Evolutionary conservation across 1,284 basidiomycete genomes (phyloP).

Genomic region (Xerocomus cyaneibrunnescens): DNA sequence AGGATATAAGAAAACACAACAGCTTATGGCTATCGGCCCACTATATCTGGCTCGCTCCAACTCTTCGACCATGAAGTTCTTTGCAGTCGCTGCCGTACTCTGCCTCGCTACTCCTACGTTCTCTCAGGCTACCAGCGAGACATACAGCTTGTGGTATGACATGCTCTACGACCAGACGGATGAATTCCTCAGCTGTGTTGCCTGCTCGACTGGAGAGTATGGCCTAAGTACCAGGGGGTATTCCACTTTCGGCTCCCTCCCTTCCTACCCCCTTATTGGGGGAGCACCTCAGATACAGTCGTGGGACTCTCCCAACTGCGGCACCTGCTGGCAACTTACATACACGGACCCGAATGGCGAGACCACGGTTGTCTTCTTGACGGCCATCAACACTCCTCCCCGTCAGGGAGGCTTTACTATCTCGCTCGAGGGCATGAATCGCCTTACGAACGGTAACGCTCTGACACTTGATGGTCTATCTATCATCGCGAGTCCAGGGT

Average conservation of each 20-base stretch:
- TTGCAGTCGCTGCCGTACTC: background rate
- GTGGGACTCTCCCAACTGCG: conserved; percentile 24
- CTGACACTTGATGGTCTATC: background rate
- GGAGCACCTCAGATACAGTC: conserved; percentile 39
- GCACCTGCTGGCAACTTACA: conserved; percentile 28
- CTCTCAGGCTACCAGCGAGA: background rate
- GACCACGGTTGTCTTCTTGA: conserved; percentile 18
- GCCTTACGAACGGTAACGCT: background rate
- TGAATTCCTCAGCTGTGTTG: conserved; percentile 38
- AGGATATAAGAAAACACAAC: background rate
- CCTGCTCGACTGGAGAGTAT: conserved; percentile 48
- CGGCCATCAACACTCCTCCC: conserved; percentile 27
- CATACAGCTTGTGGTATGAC: conserved; percentile 18
- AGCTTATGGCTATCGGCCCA: background rate
- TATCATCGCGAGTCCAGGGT: background rate
- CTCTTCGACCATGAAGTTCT: conserved; percentile 16
- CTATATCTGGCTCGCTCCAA: background rate
- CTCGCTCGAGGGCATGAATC: background rate
- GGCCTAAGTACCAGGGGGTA: conserved; percentile 43
- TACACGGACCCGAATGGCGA: conserved; percentile 28
- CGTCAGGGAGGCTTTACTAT: background rate
- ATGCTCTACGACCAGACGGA: conserved; percentile 39
- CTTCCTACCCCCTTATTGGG: conserved; percentile 51
- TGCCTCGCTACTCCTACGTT: conserved; percentile 6
- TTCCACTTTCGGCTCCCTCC: conserved; percentile 45